These are phyloP conservation scores for Suhomyces chickasaworum DNA, from an alignment of 1,139 yeast genomes.

Conservation along the genomic window DNA sequence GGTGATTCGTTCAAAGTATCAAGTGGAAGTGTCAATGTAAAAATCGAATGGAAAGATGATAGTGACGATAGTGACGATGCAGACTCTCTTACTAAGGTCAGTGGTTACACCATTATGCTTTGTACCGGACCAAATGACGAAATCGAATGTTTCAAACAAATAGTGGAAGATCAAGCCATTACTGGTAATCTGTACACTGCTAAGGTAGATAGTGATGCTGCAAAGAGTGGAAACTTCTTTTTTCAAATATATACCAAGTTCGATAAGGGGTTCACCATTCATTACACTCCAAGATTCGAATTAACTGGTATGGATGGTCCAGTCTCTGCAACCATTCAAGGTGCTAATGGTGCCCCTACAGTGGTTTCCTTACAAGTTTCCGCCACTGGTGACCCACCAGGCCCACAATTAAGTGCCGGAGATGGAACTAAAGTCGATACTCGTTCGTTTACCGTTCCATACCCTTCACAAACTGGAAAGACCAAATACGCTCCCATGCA, in stretches of 20 bases:
- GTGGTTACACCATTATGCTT: conserved; percentile 53
- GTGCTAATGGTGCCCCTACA: conserved; percentile 14
- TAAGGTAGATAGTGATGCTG: conserved; percentile 42
- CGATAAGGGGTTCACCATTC: conserved; percentile 48
- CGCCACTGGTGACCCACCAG: conserved; percentile 47
- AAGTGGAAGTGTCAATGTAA: conserved; percentile 49
- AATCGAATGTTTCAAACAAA: conserved; percentile 44
- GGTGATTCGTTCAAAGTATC: conserved; percentile 54
- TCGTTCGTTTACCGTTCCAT: conserved; percentile 52
- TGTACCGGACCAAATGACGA: conserved; percentile 66
- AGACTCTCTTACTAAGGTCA: conserved; percentile 41
- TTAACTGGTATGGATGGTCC: conserved; percentile 74
- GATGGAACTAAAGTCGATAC: conserved; percentile 32
- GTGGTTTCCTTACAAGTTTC: conserved; percentile 14
- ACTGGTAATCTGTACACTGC: conserved; percentile 40
- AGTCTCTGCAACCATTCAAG: conserved; percentile 26
- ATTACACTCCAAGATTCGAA: conserved; percentile 68
- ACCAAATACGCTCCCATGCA: conserved; percentile 91
- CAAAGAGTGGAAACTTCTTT: conserved; percentile 66
- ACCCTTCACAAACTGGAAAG: conserved; percentile 72
- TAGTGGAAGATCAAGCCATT: conserved; percentile 26
- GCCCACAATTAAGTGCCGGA: conserved; percentile 34
- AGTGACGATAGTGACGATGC: conserved; percentile 50
- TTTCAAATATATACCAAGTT: conserved; percentile 60
- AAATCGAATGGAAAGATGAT: conserved; percentile 61